Evolutionary conservation across 1,139 yeast genomes (phyloP), one percentile per base, ranked within the genome.

Genomic region (Yamadazyma membranifaciens): DNA sequence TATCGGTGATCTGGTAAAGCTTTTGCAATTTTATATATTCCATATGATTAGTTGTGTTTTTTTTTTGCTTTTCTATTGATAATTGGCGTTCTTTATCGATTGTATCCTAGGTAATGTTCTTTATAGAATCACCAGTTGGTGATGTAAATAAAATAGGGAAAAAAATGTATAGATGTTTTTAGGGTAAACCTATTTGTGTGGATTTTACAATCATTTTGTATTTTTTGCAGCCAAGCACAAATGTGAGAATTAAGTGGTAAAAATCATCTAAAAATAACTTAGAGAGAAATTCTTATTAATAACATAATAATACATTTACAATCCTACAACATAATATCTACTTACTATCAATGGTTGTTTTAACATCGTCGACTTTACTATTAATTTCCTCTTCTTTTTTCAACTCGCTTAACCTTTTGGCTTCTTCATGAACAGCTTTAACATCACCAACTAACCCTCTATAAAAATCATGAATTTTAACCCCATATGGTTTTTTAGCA

Each of bases 401-500:
- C 56, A 82, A 57, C 38, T 77, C 81, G 17, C 84, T 84, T 56
- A 85, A 69, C 54, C 92, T 72, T 50, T 73, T 69, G 27, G 94
- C 95, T 61, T 85, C 92, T 42, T 69, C 72, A 60, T 86, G 91
- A 38, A 85, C 87, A 42, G 79, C 81, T 38, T 65, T 64, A 2
- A 75, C 85, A 49, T 82, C 86, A 44, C 68, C 67, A 11, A 76
- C 78, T 34, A 80, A 69, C 31, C 60, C 72, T 32, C 72, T 45
- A 43, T 61, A 61, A 41, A 59, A 68, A 9, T 64, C 66, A 48
- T 66, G 69, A 36, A 69, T 61, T 51, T 63, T 68, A 29, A 52
- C 52, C 2, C 76, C 76, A 42, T 66, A 67, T 2, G 69, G 66
- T 28, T 57, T 53, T 26, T 53, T 50, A 13, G 26, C 6, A 20